phyloP scores from a whole-genome alignment of 768 basidiomycete genomes.

The Boletus reticulatus region DNA sequence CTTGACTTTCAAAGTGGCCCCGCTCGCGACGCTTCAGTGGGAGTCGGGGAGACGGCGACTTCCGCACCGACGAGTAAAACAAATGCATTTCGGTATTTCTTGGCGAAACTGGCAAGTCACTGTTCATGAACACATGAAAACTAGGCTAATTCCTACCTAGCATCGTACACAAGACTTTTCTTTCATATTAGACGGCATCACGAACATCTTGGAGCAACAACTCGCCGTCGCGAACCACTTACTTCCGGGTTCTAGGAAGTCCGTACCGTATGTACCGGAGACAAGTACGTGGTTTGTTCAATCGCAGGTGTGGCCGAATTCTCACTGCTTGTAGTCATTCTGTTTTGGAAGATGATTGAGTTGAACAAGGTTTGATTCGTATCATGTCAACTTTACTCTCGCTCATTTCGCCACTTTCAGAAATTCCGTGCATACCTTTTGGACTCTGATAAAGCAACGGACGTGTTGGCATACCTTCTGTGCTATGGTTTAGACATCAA shows the following conservation, averaged over 20 bases:
- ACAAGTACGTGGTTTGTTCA: constrained; percentile 52
- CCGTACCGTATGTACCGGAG: constrained; percentile 80
- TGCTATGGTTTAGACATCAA: constrained; percentile 86
- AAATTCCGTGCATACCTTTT: constrained; percentile 86
- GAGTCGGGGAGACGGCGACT: constrained; percentile 41
- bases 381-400: not conserved
- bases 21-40: constrained; percentile 53
- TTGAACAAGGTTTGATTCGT: constrained; percentile 72
- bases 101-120: constrained; percentile 72
- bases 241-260: constrained; percentile 82
- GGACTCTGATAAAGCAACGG: constrained; percentile 76
- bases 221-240: constrained; percentile 70
- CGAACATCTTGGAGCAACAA: constrained; percentile 69
- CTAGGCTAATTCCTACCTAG: constrained; percentile 37
- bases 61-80: constrained; percentile 59
- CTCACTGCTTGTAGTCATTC: constrained; percentile 49
- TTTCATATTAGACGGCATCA: constrained; percentile 76
- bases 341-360: constrained; percentile 92
- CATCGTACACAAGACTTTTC: constrained; percentile 89
- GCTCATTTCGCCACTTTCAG: constrained; percentile 39
- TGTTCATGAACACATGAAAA: not conserved
- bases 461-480: constrained; percentile 75
- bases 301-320: not conserved
- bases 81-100: constrained; percentile 90
- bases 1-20: constrained; percentile 80